Percentiles rank a stretch among this genome's conserved stretches.
phyloP scores from a whole-genome alignment of 2,329 filamentous ascomycete genomes.

The Corniculantispora saksenae region DNA sequence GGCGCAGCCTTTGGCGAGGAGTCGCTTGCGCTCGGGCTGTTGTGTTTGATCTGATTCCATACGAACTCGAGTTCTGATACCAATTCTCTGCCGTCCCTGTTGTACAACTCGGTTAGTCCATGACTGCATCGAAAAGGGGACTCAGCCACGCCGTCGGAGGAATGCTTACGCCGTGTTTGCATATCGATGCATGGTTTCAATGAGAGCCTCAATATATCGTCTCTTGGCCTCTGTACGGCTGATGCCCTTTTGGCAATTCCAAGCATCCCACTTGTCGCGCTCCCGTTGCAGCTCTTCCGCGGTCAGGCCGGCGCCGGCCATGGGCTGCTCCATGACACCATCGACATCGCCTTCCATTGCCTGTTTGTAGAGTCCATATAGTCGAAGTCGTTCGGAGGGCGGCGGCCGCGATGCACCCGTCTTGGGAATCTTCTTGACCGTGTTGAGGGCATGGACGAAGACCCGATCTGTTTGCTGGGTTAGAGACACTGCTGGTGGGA shows the following conservation, averaged over 20 bases:
- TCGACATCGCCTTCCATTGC: slow-evolving; percentile 98
- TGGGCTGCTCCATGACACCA: slow-evolving; percentile 85
- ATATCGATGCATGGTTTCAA: slow-evolving; percentile 96
- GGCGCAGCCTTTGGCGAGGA: slow-evolving; percentile 53
- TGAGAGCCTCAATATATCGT: slow-evolving; percentile 88
- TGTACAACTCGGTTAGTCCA: neutral
- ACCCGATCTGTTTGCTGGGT: slow-evolving; percentile 71
- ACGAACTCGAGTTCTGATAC: slow-evolving; percentile 97
- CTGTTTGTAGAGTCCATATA: slow-evolving; percentile 99
- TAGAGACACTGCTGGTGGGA: neutral
- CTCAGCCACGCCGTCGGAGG: neutral
- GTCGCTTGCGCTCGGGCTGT: slow-evolving; percentile 65
- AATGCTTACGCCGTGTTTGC: slow-evolving; percentile 73
- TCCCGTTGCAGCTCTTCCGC: slow-evolving; percentile 59
- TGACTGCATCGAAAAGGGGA: neutral
- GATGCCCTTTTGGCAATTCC: slow-evolving; percentile 83
- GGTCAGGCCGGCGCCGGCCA: slow-evolving; percentile 46
- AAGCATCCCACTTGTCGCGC: slow-evolving; percentile 84
- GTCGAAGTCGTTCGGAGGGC: slow-evolving; percentile 77
- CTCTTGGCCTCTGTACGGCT: slow-evolving; percentile 91
- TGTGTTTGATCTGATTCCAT: slow-evolving; percentile 96
- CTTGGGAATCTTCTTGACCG: slow-evolving; percentile 94
- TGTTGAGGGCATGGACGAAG: slow-evolving; percentile 98
- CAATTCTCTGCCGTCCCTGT: slow-evolving; percentile 77
- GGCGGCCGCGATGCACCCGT: slow-evolving; percentile 89